Evolutionary conservation across 768 basidiomycete species (phyloP), one percentile per base, ranked within the genome.

Genomic region (Amanita exitialis): DNA sequence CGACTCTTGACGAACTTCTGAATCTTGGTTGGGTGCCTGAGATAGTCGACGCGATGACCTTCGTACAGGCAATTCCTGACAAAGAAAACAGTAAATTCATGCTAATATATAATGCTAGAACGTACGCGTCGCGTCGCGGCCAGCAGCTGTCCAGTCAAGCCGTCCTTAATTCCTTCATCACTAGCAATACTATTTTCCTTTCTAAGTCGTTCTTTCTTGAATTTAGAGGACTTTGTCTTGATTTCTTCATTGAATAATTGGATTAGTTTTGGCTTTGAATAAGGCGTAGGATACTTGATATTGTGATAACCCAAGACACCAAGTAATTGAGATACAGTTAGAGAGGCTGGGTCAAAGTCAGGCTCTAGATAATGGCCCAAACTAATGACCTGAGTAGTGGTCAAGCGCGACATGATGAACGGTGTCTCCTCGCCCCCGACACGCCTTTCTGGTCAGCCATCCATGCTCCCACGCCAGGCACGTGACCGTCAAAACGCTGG

Each of bases 131-230:
- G 59, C 44, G 64, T 68, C 41, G 68, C 72, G 58, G 65, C 71
- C 53, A 91, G 64, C 32, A 76, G 82, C 61, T 75, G 65, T n/a
- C 90, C 90, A 6, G 90, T 90, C n/a, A 81, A 55, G 18, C 90
- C 90, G 63, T 92, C 86, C 35, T 71, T 79, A 47, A 92, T 91
- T 4, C 89, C 90, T 51, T 88, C 82, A 54, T 87, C 85, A 59
- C 87, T 90, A 4, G 90, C 81, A 46, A 75, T 64, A 56, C 85
- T 89, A 47, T 79, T 82, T 62, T 80, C 77, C 55, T 73, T 78
- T 68, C 79, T 80, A 35, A 82, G 52, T 42, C 79, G 72, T 55
- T 90, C 82, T 53, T 74, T 80, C 63, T 76, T 81, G 51, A 85
- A 67, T 56, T 78, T 80, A 23, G 62, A 60, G 9, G 74, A 66